Base-by-base conservation (phyloP, 371 early-diverging fungal species). In the Zychaea mexicana region DNA sequence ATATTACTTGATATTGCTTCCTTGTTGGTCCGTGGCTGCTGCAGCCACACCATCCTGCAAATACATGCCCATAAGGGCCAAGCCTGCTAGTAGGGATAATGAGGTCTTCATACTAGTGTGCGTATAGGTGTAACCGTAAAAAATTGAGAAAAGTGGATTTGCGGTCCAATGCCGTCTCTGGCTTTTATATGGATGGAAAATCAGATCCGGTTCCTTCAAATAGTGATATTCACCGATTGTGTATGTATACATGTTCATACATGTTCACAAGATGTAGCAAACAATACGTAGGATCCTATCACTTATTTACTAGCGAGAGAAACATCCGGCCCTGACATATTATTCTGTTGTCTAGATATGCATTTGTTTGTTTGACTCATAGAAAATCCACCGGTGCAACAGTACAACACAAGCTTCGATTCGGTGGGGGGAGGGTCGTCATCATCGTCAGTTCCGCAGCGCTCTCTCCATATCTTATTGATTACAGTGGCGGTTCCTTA, bases 81-180 rank as follows among this genome's bases (percentile, higher is more conserved):
- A 2, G 3, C 39, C 42, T 3, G 46, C 59, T 26, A 58, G n/a
- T 15, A 22, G 26, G 26, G 10, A 27, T 28, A 58, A 46, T 19
- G 59, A 42, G 24, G 28, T 22, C 38, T 58, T 58, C 59, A 58
- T 58, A 8, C 9, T 58, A n/a, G n/a, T n/a, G n/a, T n/a, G n/a
- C n/a, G n/a, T n/a, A n/a, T n/a, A n/a, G n/a, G n/a, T 39, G 17
- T 46, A 19, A n/a, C 3, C 6, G 7, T 46, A 6, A 6, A 21
- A 13, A 46, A 13, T 10, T 17, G 1, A 46, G 9, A 46, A 46
- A 46, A 46, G 21, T 13, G 15, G n/a, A n/a, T n/a, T n/a, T n/a
- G 38, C 38, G 38, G 7, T 36, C 15, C 38, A 36, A 36, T 36
- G 38, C 7, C 38, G 15, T 9, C 15, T 7, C 38, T 36, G 38